A percentile compares a stretch with the other conserved stretches of the same genome.
phyloP scores from a whole-genome alignment of 106 monocot species.

The Narthecium ossifragum region DNA sequence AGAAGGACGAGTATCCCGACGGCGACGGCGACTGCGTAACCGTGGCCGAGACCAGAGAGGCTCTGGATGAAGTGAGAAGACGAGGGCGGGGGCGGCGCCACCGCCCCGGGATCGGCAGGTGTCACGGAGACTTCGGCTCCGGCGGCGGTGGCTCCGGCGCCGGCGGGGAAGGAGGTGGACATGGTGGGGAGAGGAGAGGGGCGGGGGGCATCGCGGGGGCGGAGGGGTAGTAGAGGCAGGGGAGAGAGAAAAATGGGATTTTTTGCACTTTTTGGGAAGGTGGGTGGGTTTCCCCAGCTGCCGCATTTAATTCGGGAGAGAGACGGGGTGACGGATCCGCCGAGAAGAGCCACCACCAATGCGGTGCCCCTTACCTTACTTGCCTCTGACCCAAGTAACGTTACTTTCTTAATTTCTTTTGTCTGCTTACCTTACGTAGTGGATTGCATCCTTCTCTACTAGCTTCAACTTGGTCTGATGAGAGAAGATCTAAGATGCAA shows the following conservation, averaged over 20 bases:
- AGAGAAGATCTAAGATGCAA: too few species aligned
- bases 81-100: too few species aligned
- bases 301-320: slow-evolving; percentile 39
- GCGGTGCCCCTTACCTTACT: too few species aligned
- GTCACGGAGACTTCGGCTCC: too few species aligned
- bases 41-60: slow-evolving; percentile 10
- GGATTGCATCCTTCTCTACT: too few species aligned
- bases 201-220: neutral
- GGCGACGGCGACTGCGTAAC: slow-evolving; percentile 58
- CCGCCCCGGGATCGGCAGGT: too few species aligned
- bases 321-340: too few species aligned
- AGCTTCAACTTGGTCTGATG: too few species aligned
- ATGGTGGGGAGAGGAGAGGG: neutral
- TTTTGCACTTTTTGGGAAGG: slow-evolving; percentile 11
- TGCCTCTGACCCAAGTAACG: too few species aligned
- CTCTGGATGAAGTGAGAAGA: neutral
- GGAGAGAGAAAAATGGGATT: neutral
- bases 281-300: slow-evolving; percentile 28
- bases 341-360: too few species aligned
- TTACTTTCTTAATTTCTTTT: too few species aligned
- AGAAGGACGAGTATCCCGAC: slow-evolving; percentile 47
- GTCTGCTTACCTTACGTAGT: too few species aligned
- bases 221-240: neutral
- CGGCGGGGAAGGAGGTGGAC: neutral
- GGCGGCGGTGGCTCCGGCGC: neutral